phyloP scores from a whole-genome alignment of 768 basidiomycete genomes.

The Mycena haematopus region DNA sequence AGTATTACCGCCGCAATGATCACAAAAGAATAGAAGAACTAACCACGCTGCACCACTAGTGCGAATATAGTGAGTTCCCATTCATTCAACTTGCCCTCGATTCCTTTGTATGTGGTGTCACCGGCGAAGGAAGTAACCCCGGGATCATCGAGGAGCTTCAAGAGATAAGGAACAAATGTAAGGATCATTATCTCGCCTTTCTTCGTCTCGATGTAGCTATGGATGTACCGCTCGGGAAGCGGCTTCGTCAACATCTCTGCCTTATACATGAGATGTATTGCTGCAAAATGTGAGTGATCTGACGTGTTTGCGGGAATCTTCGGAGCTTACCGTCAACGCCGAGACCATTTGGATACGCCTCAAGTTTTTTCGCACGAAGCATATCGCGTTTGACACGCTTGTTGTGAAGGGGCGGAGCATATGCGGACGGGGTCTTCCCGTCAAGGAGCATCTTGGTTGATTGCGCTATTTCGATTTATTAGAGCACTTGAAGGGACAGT shows the following conservation, averaged over 20 bases:
- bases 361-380: too few species aligned
- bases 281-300: too few species aligned
- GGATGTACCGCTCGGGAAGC: conserved; percentile 1
- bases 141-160: background rate
- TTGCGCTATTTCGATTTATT: background rate
- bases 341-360: too few species aligned
- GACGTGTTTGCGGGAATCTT: too few species aligned
- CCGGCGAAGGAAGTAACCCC: conserved; percentile 11
- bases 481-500: too few species aligned
- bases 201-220: background rate
- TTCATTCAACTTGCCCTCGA: conserved; percentile 10
- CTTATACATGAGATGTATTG: too few species aligned
- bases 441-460: background rate
- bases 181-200: conserved; percentile 8
- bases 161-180: background rate
- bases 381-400: too few species aligned
- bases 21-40: background rate
- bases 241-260: background rate
- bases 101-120: conserved; percentile 9
- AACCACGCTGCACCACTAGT: conserved; percentile 2
- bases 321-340: too few species aligned
- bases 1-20: too few species aligned
- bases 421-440: too few species aligned
- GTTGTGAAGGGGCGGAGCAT: too few species aligned
- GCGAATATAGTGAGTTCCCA: conserved; percentile 9